phyloP scores from a whole-genome alignment of 257 asterid genomes.

The Eucommia ulmoides region DNA sequence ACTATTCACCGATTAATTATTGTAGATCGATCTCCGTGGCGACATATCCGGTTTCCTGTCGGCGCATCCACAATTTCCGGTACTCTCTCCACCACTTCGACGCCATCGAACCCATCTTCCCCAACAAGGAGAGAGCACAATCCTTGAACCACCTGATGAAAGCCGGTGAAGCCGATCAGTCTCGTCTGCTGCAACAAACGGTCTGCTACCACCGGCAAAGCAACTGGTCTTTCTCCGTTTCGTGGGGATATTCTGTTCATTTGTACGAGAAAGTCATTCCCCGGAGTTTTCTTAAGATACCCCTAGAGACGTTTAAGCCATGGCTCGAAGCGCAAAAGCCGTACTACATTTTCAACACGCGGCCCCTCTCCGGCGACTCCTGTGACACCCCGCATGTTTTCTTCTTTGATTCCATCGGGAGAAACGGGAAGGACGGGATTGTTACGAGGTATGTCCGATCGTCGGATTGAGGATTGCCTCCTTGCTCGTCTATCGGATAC shows the following conservation, averaged over 20 bases:
- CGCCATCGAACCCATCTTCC: slow-evolving; percentile 45
- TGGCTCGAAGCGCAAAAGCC: neutral
- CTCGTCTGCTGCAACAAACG: slow-evolving; percentile 63
- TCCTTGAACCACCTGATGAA: slow-evolving; percentile 59
- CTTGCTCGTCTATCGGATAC: too few relatives aligned
- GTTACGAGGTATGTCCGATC: neutral
- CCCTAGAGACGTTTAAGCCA: neutral
- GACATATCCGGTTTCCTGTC: slow-evolving; percentile 55
- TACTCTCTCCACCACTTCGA: slow-evolving; percentile 57
- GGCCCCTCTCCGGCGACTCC: neutral
- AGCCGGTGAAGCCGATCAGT: slow-evolving; percentile 51
- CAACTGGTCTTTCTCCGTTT: slow-evolving; percentile 48
- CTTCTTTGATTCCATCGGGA: neutral
- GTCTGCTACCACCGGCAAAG: slow-evolving; percentile 29
- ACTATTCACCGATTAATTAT: neutral
- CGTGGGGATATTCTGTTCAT: slow-evolving; percentile 59
- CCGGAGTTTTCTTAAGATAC: slow-evolving; percentile 18
- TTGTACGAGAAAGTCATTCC: slow-evolving; percentile 40
- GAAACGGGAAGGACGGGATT: neutral
- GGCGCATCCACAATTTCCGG: slow-evolving; percentile 35
- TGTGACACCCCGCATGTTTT: neutral
- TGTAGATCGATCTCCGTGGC: slow-evolving; percentile 49
- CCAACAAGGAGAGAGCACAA: slow-evolving; percentile 29
- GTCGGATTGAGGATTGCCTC: too few relatives aligned
- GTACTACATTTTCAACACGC: neutral